Conservation (phyloP, 768 basidiomycete genomes). For the Macrolepiota albuminosa region DNA sequence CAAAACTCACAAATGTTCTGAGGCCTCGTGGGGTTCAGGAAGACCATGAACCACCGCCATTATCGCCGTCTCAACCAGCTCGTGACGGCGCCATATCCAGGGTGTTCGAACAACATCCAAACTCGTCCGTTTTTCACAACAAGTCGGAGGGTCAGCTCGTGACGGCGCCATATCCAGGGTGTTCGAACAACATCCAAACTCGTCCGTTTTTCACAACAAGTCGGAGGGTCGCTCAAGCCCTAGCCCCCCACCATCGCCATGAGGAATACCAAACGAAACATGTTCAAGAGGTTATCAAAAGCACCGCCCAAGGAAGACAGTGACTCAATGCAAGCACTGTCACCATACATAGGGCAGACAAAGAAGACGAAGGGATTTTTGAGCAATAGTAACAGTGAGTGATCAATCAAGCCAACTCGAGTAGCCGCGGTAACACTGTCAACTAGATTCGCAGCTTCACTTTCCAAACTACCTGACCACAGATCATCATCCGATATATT, state of each 20-base stretch:
- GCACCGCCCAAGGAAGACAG: conserved; percentile 34
- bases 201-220: conserved; percentile 49
- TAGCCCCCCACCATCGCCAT: conserved; percentile 47
- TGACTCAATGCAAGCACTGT: conserved; percentile 30
- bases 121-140: conserved; percentile 52
- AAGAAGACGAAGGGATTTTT: conserved; percentile 51
- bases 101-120: conserved; percentile 58
- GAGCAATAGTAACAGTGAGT: conserved; percentile 32
- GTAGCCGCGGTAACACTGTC: not conserved
- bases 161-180: conserved; percentile 46
- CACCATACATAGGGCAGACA: conserved; percentile 33
- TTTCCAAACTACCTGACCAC: conserved; percentile 17
- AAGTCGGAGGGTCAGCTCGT: conserved; percentile 25
- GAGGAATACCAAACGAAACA: conserved; percentile 36
- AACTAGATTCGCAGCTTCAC: conserved; percentile 29
- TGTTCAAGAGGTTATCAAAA: conserved; percentile 54
- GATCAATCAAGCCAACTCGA: not conserved
- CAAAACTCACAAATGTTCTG: conserved; percentile 54
- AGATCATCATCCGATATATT: conserved; percentile 32
- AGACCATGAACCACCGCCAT: conserved; percentile 17
- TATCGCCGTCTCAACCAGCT: conserved; percentile 15
- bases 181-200: conserved; percentile 57
- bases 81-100: conserved; percentile 42
- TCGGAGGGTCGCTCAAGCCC: conserved; percentile 26
- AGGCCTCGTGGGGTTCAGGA: conserved; percentile 34